These are phyloP conservation scores for Vitis hybrid DNA, from an alignment of 177 flowering plant species.

Conservation along the genomic window DNA sequence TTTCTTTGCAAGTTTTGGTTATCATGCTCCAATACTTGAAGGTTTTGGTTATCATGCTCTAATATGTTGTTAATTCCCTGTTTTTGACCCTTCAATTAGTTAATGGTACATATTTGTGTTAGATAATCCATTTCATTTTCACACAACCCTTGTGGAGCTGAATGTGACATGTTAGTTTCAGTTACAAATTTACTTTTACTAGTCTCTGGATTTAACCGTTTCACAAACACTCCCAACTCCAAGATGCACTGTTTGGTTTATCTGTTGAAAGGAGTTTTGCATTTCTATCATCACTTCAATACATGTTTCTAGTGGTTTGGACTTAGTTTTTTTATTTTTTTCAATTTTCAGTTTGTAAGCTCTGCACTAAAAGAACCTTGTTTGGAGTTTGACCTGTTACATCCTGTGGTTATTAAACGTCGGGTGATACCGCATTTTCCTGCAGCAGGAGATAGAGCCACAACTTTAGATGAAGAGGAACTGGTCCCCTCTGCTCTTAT, in stretches of 20 bases:
- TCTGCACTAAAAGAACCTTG: constrained; percentile 74
- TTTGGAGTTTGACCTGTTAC: constrained; percentile 78
- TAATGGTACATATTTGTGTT: no score
- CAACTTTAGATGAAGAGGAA: constrained; percentile 79
- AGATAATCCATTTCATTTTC: not conserved
- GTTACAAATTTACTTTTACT: not conserved
- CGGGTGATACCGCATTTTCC: constrained; percentile 69
- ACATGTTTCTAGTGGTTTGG: not conserved
- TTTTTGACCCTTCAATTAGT: no score
- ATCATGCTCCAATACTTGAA: no score
- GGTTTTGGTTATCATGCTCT: no score
- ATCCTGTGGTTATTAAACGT: constrained; percentile 65
- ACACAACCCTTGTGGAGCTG: not conserved
- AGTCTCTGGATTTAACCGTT: not conserved
- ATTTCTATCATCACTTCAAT: not conserved
- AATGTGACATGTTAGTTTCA: not conserved
- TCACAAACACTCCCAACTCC: not conserved
- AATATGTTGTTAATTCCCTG: no score
- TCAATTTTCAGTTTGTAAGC: constrained; percentile 68
- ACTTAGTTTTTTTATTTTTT: not conserved
- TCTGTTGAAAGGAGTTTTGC: not conserved
- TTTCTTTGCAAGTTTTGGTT: no score
- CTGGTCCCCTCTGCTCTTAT: constrained; percentile 87
- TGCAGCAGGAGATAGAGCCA: constrained; percentile 38
- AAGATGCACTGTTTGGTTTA: not conserved